Evolutionary conservation across 1,284 basidiomycete genomes (phyloP).

Genomic region (Sporisorium exsertum): DNA sequence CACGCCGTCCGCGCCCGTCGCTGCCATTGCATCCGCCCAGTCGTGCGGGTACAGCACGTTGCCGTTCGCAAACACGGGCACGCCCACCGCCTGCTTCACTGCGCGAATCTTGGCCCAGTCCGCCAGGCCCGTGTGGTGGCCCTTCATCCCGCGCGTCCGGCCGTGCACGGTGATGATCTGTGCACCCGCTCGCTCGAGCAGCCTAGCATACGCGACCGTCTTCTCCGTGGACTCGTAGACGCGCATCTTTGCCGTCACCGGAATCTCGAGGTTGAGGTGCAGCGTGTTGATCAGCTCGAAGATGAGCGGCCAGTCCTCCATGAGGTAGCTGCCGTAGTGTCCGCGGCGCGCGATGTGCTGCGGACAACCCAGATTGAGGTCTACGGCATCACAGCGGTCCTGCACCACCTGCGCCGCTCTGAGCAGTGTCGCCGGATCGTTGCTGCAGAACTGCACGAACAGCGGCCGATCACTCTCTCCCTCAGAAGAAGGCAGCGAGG

Average conservation of each 20-base stretch:
- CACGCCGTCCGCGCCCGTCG: slow-evolving; percentile 88
- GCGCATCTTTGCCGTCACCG: slow-evolving; percentile 95
- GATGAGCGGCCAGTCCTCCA: slow-evolving; percentile 89
- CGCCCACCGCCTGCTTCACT: slow-evolving; percentile 85
- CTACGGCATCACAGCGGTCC: slow-evolving; percentile 79
- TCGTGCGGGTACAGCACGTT: slow-evolving; percentile 89
- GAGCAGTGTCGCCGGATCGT: slow-evolving; percentile 81
- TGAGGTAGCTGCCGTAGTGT: slow-evolving; percentile 88
- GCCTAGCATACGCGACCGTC: slow-evolving; percentile 91
- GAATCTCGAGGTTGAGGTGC: slow-evolving; percentile 84
- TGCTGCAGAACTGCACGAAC: slow-evolving; percentile 91
- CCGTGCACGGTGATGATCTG: slow-evolving; percentile 96
- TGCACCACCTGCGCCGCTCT: slow-evolving; percentile 59
- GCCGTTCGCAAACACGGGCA: slow-evolving; percentile 98
- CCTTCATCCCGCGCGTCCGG: slow-evolving; percentile 88
- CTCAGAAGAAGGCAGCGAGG: slow-evolving; percentile 4
- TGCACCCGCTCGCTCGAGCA: slow-evolving; percentile 93
- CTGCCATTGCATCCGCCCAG: slow-evolving; percentile 79
- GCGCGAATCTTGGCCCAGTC: slow-evolving; percentile 84
- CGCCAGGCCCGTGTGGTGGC: slow-evolving; percentile 80
- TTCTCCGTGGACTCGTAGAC: slow-evolving; percentile 86
- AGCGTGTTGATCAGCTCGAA: slow-evolving; percentile 62
- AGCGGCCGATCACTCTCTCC: slow-evolving; percentile 79
- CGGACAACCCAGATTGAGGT: slow-evolving; percentile 91
- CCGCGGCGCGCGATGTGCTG: slow-evolving; percentile 93